These are phyloP conservation scores for Rauvolfia tetraphylla DNA, from an alignment of 257 asterid species.

Conservation along the genomic window DNA sequence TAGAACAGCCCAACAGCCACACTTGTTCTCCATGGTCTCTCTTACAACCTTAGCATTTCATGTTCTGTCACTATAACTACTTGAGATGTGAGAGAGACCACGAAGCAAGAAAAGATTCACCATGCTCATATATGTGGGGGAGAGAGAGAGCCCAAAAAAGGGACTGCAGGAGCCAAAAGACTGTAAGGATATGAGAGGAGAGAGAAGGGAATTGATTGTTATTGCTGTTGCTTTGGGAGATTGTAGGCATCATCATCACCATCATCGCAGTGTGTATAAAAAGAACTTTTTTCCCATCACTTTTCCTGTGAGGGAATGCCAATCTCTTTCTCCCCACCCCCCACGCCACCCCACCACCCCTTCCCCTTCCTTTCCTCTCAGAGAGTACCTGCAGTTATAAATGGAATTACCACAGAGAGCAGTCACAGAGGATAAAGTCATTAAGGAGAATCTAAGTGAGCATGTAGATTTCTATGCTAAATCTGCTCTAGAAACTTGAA, in stretches of 20 bases:
- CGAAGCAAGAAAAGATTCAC: slow-evolving; percentile 27
- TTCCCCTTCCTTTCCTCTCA: slow-evolving; percentile 14
- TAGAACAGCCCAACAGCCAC: slow-evolving; percentile 84
- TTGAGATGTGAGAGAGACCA: slow-evolving; percentile 21
- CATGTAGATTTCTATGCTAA: not conserved
- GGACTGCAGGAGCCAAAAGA: slow-evolving; percentile 21
- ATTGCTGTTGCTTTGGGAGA: slow-evolving; percentile 43
- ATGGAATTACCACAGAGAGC: slow-evolving; percentile 27
- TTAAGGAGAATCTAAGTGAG: slow-evolving; percentile 11
- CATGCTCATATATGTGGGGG: slow-evolving; percentile 33
- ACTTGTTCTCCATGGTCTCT: slow-evolving; percentile 50
- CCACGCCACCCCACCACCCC: slow-evolving; percentile 9
- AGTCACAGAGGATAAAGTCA: slow-evolving; percentile 1
- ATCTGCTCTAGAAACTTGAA: not conserved
- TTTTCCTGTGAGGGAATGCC: slow-evolving; percentile 44
- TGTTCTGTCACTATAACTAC: slow-evolving; percentile 18
- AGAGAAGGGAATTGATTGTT: slow-evolving; percentile 29
- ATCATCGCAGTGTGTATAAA: slow-evolving; percentile 78
- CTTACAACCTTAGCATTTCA: slow-evolving; percentile 24
- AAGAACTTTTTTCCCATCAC: slow-evolving; percentile 59
- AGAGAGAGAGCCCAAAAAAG: slow-evolving; percentile 18
- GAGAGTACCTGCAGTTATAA: slow-evolving; percentile 14
- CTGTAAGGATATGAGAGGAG: slow-evolving; percentile 17
- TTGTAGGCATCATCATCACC: slow-evolving; percentile 50
- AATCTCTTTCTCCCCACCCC: slow-evolving; percentile 13